Evolutionary conservation across 257 asterid species (phyloP).

Genomic region (Solanum lignicaule): DNA sequence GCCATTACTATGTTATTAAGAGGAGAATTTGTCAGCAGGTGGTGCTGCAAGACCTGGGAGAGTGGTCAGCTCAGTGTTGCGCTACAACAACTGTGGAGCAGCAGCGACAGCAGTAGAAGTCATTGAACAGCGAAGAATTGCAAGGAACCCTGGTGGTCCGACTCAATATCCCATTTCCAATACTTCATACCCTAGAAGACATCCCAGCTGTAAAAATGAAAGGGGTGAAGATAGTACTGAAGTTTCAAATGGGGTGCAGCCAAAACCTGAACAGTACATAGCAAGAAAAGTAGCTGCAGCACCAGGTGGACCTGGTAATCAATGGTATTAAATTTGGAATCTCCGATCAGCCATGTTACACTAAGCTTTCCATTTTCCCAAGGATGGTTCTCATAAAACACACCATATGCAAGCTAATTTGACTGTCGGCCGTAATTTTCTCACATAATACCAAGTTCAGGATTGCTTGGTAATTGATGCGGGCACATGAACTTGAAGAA

Average conservation of each 20-base stretch:
- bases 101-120: slow-evolving; percentile 45
- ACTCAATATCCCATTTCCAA: slow-evolving; percentile 46
- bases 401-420: neutral
- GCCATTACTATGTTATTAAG: neutral
- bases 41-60: slow-evolving; percentile 77
- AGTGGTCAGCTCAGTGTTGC: slow-evolving; percentile 48
- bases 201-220: slow-evolving; percentile 29
- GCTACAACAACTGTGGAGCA: slow-evolving; percentile 47
- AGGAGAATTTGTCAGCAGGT: slow-evolving; percentile 32
- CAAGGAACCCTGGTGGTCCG: slow-evolving; percentile 49
- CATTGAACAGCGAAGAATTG: slow-evolving; percentile 45
- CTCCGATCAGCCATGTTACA: neutral
- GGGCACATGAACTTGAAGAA: neutral
- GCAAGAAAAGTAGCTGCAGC: slow-evolving; percentile 42
- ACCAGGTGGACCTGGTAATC: slow-evolving; percentile 32
- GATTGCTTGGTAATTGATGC: neutral
- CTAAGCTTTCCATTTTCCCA: neutral
- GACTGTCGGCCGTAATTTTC: neutral
- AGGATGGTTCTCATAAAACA: neutral
- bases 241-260: slow-evolving; percentile 22
- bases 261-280: slow-evolving; percentile 36
- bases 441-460: neutral
- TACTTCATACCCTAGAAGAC: slow-evolving; percentile 40
- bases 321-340: slow-evolving; percentile 23
- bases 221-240: slow-evolving; percentile 28